Percentiles rank a stretch among this genome's conserved stretches.
These are phyloP conservation scores for Aspergillus hortae DNA, from an alignment of 2,329 filamentous ascomycete species.

Conservation along the genomic window DNA sequence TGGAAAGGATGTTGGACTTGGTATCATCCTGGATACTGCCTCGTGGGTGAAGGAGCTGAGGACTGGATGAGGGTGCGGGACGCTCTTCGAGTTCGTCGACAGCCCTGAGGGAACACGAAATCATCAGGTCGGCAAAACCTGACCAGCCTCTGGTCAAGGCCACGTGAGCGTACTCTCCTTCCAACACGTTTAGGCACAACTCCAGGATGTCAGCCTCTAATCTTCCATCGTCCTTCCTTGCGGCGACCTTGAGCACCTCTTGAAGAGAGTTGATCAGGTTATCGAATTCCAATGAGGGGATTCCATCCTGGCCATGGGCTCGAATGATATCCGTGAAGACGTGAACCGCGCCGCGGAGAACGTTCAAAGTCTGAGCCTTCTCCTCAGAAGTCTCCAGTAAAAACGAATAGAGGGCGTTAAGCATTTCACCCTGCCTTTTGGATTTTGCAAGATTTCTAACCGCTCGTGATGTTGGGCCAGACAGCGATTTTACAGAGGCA, in stretches of 20 bases:
- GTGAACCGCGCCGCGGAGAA: conserved; percentile 39
- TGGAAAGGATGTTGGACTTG: conserved; percentile 36
- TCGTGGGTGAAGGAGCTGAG: conserved; percentile 23
- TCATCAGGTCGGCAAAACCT: conserved; percentile 30
- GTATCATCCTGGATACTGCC: conserved; percentile 30
- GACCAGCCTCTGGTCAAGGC: conserved; percentile 32
- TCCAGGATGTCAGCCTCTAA: conserved; percentile 40
- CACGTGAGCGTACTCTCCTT: conserved; percentile 33
- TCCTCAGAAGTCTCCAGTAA: conserved; percentile 32
- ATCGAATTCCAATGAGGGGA: conserved; percentile 36
- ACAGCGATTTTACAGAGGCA: conserved; percentile 41
- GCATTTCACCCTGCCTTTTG: conserved; percentile 35
- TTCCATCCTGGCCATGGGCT: conserved; percentile 36
- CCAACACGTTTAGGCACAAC: conserved; percentile 37
- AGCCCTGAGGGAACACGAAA: conserved; percentile 33
- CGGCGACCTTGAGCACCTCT: conserved; percentile 19
- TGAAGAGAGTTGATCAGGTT: conserved; percentile 34
- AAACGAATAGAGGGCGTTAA: conserved; percentile 35
- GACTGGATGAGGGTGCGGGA: conserved; percentile 17
- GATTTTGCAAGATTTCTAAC: conserved; percentile 42
- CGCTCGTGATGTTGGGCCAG: conserved; percentile 40
- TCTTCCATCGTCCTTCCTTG: conserved; percentile 33
- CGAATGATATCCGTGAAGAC: conserved; percentile 40
- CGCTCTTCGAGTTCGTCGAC: conserved; percentile 25
- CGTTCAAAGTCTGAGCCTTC: conserved; percentile 36